A percentile compares a stretch with the other conserved stretches of the same genome.
phyloP scores from a whole-genome alignment of 2,329 filamentous ascomycete genomes.

The Microdochium paspali region DNA sequence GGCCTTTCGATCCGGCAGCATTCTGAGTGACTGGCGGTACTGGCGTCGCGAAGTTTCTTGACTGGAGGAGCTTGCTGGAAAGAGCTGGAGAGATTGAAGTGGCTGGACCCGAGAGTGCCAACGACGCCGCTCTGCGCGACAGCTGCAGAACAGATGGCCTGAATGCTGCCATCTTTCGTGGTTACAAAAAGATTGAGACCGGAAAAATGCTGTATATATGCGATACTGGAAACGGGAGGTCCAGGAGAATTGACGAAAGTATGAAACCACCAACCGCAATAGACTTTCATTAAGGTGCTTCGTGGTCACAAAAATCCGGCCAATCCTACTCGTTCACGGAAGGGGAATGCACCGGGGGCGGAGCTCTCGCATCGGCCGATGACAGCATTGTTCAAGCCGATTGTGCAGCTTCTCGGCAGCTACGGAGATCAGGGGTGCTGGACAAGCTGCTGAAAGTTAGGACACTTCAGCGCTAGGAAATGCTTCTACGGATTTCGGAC shows the following conservation, averaged over 20 bases:
- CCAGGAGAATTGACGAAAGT: background rate
- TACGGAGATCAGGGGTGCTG: background rate
- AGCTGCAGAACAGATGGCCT: conserved; percentile 28
- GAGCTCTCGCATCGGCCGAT: background rate
- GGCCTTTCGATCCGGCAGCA: conserved; percentile 60
- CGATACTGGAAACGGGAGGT: background rate
- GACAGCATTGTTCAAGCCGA: background rate
- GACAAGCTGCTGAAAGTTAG: background rate
- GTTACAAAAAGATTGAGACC: background rate
- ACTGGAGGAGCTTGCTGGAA: conserved; percentile 22
- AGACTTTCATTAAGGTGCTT: background rate
- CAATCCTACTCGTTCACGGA: background rate
- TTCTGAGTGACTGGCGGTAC: conserved; percentile 75
- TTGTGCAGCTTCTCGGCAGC: background rate
- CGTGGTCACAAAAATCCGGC: background rate
- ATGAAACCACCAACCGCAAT: background rate
- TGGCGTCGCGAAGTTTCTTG: conserved; percentile 45
- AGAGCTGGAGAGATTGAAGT: conserved; percentile 9
- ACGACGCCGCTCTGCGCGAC: conserved; percentile 19
- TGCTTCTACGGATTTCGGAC: background rate
- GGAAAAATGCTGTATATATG: background rate
- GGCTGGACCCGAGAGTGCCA: conserved; percentile 14
- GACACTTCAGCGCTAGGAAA: background rate
- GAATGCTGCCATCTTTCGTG: conserved; percentile 17
- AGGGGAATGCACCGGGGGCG: background rate